Conservation (phyloP, 2,329 filamentous ascomycete species). For the Trichoderma afroharzianum region DNA sequence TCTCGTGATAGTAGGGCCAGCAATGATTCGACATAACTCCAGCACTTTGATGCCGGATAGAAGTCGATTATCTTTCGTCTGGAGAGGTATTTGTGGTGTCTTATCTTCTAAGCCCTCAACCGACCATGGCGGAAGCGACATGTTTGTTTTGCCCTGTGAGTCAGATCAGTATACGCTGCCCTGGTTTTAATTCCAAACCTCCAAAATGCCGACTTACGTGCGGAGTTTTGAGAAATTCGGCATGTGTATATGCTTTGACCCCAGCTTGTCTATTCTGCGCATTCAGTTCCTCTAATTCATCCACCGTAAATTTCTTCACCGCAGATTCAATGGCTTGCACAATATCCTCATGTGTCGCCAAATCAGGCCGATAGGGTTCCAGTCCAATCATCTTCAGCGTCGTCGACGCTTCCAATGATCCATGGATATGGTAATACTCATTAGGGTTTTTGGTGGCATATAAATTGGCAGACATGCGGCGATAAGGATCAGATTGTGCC, state of each 20-base stretch:
- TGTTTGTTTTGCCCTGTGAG: slow-evolving; percentile 43
- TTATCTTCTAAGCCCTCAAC: slow-evolving; percentile 48
- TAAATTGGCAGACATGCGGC: slow-evolving; percentile 68
- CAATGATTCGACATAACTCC: slow-evolving; percentile 72
- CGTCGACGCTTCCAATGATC: slow-evolving; percentile 67
- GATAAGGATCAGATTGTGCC: slow-evolving; percentile 68
- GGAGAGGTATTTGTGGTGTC: slow-evolving; percentile 46
- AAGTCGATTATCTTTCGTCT: slow-evolving; percentile 27
- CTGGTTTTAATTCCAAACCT: neutral
- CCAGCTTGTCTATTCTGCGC: slow-evolving; percentile 55
- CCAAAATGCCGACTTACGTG: slow-evolving; percentile 28
- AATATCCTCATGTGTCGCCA: slow-evolving; percentile 58
- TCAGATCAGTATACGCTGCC: neutral
- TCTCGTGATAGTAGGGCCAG: slow-evolving; percentile 68
- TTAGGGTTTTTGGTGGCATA: slow-evolving; percentile 63
- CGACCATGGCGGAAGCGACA: slow-evolving; percentile 43
- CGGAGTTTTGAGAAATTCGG: slow-evolving; percentile 55
- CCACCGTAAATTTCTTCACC: slow-evolving; percentile 51
- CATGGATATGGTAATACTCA: slow-evolving; percentile 74
- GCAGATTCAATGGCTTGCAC: slow-evolving; percentile 57
- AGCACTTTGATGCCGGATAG: slow-evolving; percentile 66
- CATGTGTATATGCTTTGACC: slow-evolving; percentile 54
- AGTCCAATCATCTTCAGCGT: slow-evolving; percentile 69
- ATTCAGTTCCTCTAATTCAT: slow-evolving; percentile 58
- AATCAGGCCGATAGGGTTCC: slow-evolving; percentile 55